Percentiles rank a stretch among this genome's conserved stretches.
These are phyloP conservation scores for Xylariaceae sp. DNA, from an alignment of 2,329 filamentous ascomycete species.

Conservation along the genomic window DNA sequence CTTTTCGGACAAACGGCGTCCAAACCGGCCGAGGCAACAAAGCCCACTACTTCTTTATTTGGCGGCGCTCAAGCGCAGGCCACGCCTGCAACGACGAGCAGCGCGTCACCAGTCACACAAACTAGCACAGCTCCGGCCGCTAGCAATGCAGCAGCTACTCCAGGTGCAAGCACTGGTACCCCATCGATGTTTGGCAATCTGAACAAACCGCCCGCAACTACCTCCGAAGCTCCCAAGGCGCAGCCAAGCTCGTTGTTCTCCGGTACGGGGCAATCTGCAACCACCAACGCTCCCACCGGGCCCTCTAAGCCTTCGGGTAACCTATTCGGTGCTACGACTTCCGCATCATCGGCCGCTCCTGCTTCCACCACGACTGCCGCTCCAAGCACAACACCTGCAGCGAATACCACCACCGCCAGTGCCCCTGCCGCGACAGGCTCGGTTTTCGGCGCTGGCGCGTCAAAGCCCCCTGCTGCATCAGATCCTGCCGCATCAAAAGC, in stretches of 20 bases:
- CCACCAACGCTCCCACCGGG: constrained; percentile 25
- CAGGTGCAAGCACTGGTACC: constrained; percentile 17
- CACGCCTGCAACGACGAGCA: constrained; percentile 14
- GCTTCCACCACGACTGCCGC: constrained; percentile 24
- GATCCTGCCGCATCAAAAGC: constrained; percentile 26
- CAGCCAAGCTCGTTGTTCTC: constrained; percentile 29
- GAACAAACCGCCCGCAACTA: constrained; percentile 21
- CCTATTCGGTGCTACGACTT: constrained; percentile 26
- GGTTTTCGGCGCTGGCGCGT: constrained; percentile 25
- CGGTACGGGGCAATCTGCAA: constrained; percentile 14
- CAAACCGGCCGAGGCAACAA: constrained; percentile 22
- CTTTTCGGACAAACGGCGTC: constrained; percentile 18
- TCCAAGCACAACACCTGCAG: constrained; percentile 23
- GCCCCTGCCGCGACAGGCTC: constrained; percentile 30
- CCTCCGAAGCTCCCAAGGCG: constrained; percentile 27
- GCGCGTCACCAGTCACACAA: constrained; percentile 21
- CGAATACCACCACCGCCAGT: constrained; percentile 22
- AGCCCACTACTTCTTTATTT: constrained; percentile 25
- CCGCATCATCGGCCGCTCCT: constrained; percentile 23
- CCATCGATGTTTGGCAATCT: constrained; percentile 18
- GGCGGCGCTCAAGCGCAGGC: constrained; percentile 15
- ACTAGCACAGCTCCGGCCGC: constrained; percentile 13
- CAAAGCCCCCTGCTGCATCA: constrained; percentile 32
- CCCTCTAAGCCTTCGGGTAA: constrained; percentile 25
- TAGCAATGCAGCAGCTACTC: constrained; percentile 14